phyloP scores from a whole-genome alignment of 371 early-diverging fungal species.

The Nematocida sp. region DNA sequence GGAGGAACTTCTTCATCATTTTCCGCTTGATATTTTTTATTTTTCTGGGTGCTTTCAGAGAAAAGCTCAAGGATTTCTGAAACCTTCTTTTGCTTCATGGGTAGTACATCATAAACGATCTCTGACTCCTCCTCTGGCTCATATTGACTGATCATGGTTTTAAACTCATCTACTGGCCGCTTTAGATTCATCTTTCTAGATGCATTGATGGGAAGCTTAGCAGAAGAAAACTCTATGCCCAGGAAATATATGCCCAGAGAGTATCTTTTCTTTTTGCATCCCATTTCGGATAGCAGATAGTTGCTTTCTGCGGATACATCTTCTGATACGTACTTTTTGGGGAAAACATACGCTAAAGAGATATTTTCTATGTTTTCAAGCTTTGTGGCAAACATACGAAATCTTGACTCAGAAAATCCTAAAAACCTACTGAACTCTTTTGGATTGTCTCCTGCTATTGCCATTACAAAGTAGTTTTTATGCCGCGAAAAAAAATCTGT shows the following conservation, averaged over 20 bases:
- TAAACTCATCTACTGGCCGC: slow-evolving; percentile 35
- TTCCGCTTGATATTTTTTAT: not conserved
- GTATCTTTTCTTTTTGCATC: slow-evolving; percentile 14
- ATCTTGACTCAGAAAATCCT: slow-evolving; percentile 83
- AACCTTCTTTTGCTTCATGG: slow-evolving; percentile 41
- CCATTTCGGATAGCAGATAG: slow-evolving; percentile 68
- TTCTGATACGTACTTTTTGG: slow-evolving; percentile 68
- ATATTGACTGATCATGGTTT: slow-evolving; percentile 13
- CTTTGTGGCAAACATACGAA: slow-evolving; percentile 79
- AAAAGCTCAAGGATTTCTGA: slow-evolving; percentile 11
- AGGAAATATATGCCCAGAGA: slow-evolving; percentile 21
- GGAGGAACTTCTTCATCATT: too few species aligned
- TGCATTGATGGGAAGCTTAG: slow-evolving; percentile 47
- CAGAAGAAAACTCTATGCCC: slow-evolving; percentile 46
- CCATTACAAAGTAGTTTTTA: slow-evolving; percentile 81
- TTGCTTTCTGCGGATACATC: slow-evolving; percentile 65
- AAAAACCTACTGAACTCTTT: slow-evolving; percentile 68
- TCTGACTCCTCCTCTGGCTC: slow-evolving; percentile 40
- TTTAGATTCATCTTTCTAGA: slow-evolving; percentile 51
- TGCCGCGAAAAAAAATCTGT: slow-evolving; percentile 82
- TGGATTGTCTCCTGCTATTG: slow-evolving; percentile 63
- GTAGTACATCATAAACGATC: slow-evolving; percentile 33
- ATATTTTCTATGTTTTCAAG: slow-evolving; percentile 77
- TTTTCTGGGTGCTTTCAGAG: not conserved
- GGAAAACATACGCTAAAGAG: slow-evolving; percentile 78